These are phyloP conservation scores for Chytridiales sp. DNA, from an alignment of 371 early-diverging fungal genomes.

Conservation along the genomic window DNA sequence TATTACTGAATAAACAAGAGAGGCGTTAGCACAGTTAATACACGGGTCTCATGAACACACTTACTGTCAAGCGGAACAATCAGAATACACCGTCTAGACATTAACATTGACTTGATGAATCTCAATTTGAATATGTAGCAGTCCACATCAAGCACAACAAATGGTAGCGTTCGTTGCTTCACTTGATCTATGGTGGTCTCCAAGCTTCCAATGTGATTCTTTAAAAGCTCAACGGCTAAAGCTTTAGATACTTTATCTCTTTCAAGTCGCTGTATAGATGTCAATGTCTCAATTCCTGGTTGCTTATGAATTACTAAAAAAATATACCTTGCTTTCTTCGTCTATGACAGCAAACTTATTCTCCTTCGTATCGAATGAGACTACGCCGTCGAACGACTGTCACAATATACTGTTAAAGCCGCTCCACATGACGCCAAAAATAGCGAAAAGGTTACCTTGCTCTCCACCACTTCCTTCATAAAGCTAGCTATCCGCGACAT, in stretches of 20 bases:
- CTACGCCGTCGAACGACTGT: constrained; percentile 9
- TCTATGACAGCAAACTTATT: constrained; percentile 52
- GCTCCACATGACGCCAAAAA: constrained; percentile 1
- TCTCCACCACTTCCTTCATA: neutral
- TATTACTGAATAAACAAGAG: constrained; percentile 46
- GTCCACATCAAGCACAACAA: constrained; percentile 53
- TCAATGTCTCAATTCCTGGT: neutral
- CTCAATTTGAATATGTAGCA: constrained; percentile 51
- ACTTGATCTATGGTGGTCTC: constrained; percentile 46
- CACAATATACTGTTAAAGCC: constrained; percentile 1
- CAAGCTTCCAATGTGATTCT: constrained; percentile 62
- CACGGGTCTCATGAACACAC: neutral
- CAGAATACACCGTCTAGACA: constrained; percentile 39
- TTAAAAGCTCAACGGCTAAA: constrained; percentile 62
- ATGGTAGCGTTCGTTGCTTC: constrained; percentile 22
- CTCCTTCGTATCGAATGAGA: constrained; percentile 47
- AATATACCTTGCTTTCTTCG: constrained; percentile 55
- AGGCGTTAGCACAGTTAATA: neutral
- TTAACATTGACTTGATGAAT: constrained; percentile 59
- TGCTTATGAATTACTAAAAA: neutral
- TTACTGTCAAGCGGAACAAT: constrained; percentile 63
- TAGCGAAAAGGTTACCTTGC: neutral
- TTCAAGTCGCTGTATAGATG: constrained; percentile 47
- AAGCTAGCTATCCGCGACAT: neutral
- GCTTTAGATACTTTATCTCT: constrained; percentile 60